Percentiles rank a stretch among this genome's conserved stretches.
Conservation (phyloP, 2,329 filamentous ascomycete genomes). For the Fusarium dimerum region DNA sequence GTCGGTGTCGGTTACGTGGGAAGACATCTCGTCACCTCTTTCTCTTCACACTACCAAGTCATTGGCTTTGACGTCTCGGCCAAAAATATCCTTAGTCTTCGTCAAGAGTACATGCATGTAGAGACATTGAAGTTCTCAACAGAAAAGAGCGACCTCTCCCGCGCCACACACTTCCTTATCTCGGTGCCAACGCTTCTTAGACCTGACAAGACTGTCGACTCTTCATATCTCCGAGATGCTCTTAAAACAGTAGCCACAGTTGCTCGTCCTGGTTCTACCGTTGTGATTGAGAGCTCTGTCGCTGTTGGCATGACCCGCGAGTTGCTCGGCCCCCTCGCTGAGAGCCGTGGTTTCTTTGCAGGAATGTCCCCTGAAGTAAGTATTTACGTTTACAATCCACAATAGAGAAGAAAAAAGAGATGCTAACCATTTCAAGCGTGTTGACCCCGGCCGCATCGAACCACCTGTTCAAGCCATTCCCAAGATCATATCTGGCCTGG, state of each 20-base stretch:
- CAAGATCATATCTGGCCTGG: conserved; percentile 54
- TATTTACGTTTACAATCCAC: rapidly evolving
- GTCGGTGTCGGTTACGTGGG: conserved; percentile 57
- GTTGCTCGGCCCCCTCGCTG: conserved; percentile 47
- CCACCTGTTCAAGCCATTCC: conserved; percentile 45
- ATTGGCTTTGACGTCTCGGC: conserved; percentile 49
- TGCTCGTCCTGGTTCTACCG: conserved; percentile 44
- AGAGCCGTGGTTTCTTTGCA: conserved; percentile 40
- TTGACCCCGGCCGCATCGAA: conserved; percentile 50
- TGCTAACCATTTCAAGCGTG: conserved; percentile 35
- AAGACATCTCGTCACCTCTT: conserved; percentile 45
- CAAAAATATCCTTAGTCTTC: conserved; percentile 36
- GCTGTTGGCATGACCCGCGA: conserved; percentile 54
- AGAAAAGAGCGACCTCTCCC: conserved; percentile 34
- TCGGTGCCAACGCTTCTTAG: conserved; percentile 52
- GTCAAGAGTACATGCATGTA: conserved; percentile 21
- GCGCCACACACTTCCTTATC: conserved; percentile 52
- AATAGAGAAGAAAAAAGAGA: neutral
- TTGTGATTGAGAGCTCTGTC: conserved; percentile 54
- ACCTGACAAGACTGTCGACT: conserved; percentile 47
- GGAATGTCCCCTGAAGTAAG: conserved; percentile 48
- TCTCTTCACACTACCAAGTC: conserved; percentile 41
- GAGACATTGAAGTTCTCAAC: conserved; percentile 33
- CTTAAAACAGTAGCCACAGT: conserved; percentile 42
- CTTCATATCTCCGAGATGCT: conserved; percentile 46